Base-by-base conservation (phyloP, 1,284 basidiomycete genomes). In the Leccinum fuscescens region DNA sequence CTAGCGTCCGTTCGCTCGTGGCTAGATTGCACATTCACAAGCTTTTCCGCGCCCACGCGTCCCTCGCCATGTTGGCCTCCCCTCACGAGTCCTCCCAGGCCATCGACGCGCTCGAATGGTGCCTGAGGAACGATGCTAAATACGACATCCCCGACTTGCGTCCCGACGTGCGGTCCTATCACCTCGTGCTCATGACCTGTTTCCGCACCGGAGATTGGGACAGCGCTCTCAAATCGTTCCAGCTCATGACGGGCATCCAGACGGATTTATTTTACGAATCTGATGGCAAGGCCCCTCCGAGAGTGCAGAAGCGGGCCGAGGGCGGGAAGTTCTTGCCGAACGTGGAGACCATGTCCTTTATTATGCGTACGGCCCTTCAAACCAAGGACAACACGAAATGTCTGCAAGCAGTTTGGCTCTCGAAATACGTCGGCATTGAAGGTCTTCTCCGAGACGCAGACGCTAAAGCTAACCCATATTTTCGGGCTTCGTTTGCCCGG, bases 191-290 rank as follows among this genome's bases (percentile, higher is more conserved):
- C 63, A 72, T 75, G 60, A 79, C 81, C 1, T 90, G 88, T 69
- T 82, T 83, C 81, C 79, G 80, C 55, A 77, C 77, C 44, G 77
- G 69, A 15, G 86, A 91, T 72, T 92, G 88, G 89, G 73, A 71
- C 35, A 76, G 77, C 27, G 83, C 86, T 1, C 70, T 76, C 50
- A 78, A 79, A 55, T 75, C 81, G 12, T 88, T 89, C 69, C 83
- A 88, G 63, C 73, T 88, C 62, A 85, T 90, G 83, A 85, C 86
- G 4, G 88, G 88, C 4, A 83, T 82, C 66, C 79, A 79, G 61
- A 68, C 71, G 3, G 75, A 80, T 58, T 82, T 84, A 63, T 84
- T 88, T 68, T 73, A 78, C 69, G 81, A 81, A 59, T 79, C 78
- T n/a, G 69, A 77, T 11, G 67, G 69, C 6, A 61, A 65, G 50